These are phyloP conservation scores for Globomyces sp. DNA, from an alignment of 371 early-diverging fungal genomes.

Conservation along the genomic window DNA sequence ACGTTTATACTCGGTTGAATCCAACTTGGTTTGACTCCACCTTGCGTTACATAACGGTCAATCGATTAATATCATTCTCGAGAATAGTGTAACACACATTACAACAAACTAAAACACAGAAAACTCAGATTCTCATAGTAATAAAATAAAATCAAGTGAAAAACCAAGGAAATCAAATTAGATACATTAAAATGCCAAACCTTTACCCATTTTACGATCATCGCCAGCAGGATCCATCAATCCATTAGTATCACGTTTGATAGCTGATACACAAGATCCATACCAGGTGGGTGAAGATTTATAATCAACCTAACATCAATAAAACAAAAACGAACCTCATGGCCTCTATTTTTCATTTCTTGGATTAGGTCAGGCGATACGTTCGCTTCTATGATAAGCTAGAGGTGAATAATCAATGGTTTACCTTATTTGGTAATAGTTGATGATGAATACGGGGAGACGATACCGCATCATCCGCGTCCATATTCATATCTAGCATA, in stretches of 20 bases:
- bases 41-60: too few species aligned
- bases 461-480: constrained; percentile 71
- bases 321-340: background rate
- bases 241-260: background rate
- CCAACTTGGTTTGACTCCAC: too few species aligned
- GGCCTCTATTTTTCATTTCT: background rate
- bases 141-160: too few species aligned
- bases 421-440: constrained; percentile 73
- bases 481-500: constrained; percentile 65
- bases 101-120: too few species aligned
- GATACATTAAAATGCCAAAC: constrained; percentile 3
- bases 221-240: constrained; percentile 6
- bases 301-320: background rate
- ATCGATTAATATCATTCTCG: too few species aligned
- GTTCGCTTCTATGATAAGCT: constrained; percentile 25
- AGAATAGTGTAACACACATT: too few species aligned
- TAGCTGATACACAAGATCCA: background rate
- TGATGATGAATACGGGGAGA: constrained; percentile 92
- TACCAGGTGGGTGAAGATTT: background rate
- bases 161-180: too few species aligned
- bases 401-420: background rate
- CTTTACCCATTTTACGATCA: constrained; percentile 13
- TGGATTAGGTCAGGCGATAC: constrained; percentile 7
- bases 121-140: too few species aligned
- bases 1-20: too few species aligned